Percentiles rank a stretch among this genome's conserved stretches.
phyloP scores from a whole-genome alignment of 83 land plant species.

The Picea engelmannii region DNA sequence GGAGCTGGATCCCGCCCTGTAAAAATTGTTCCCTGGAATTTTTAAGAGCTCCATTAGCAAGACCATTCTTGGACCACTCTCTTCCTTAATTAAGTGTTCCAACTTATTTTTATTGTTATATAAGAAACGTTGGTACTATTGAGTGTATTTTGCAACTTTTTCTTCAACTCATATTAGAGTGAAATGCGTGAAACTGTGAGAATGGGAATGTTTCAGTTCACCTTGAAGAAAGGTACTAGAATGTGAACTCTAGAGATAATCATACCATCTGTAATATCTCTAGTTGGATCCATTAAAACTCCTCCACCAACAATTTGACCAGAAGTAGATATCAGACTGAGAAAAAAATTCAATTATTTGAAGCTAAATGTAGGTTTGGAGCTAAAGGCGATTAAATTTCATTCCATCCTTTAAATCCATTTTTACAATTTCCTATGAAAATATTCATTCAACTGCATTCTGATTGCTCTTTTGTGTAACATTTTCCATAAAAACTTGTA shows the following conservation, averaged over 20 bases:
- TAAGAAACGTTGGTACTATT: too few relatives aligned
- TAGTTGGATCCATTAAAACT: not conserved
- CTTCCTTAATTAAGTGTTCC: too few relatives aligned
- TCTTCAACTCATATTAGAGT: too few relatives aligned
- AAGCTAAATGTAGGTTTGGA: too few relatives aligned
- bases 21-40: too few relatives aligned
- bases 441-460: not conserved
- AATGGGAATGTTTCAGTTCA: constrained; percentile 10
- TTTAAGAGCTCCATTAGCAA: too few relatives aligned
- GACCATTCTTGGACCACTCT: too few relatives aligned
- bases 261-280: not conserved
- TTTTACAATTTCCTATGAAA: not conserved
- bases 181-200: not conserved
- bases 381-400: too few relatives aligned
- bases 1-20: too few relatives aligned
- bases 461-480: not conserved
- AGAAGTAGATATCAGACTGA: not conserved
- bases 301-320: not conserved
- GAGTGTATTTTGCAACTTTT: too few relatives aligned
- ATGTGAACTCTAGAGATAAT: not conserved
- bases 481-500: not conserved
- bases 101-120: too few relatives aligned
- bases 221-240: not conserved
- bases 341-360: not conserved
- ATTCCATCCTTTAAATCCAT: too few relatives aligned